phyloP scores from a whole-genome alignment of 306 rosid species.

The Prunus salicina region DNA sequence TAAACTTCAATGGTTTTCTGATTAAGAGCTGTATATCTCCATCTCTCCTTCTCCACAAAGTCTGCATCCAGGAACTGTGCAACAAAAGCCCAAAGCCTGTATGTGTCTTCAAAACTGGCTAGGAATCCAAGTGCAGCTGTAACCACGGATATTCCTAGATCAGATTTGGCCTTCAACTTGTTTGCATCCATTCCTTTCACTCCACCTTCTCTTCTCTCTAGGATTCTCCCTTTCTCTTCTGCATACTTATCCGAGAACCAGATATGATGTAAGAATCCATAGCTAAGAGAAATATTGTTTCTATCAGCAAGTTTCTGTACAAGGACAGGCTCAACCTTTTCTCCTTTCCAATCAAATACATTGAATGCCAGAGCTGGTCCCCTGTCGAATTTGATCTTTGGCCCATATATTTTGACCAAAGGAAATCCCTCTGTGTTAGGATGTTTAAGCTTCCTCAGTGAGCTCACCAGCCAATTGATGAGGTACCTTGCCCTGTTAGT shows the following conservation, averaged over 20 bases:
- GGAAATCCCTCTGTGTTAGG: constrained; percentile 61
- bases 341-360: constrained; percentile 91
- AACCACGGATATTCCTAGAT: constrained; percentile 67
- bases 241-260: constrained; percentile 73
- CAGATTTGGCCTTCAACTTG: constrained; percentile 39
- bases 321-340: constrained; percentile 79
- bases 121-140: constrained; percentile 86
- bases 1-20: constrained; percentile 71
- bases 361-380: constrained; percentile 93
- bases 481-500: constrained; percentile 70
- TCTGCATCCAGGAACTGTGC: constrained; percentile 93
- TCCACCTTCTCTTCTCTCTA: constrained; percentile 46
- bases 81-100: constrained; percentile 84
- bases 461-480: constrained; percentile 82
- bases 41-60: constrained; percentile 89
- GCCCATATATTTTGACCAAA: constrained; percentile 75
- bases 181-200: constrained; percentile 17
- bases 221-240: constrained; percentile 52
- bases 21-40: constrained; percentile 91
- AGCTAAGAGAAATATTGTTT: constrained; percentile 74
- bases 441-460: constrained; percentile 80
- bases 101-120: constrained; percentile 71
- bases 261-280: constrained; percentile 65
- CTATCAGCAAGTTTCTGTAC: constrained; percentile 91
- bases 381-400: constrained; percentile 74